phyloP scores from a whole-genome alignment of 2,329 filamentous ascomycete species.

The Colletotrichum agaves region DNA sequence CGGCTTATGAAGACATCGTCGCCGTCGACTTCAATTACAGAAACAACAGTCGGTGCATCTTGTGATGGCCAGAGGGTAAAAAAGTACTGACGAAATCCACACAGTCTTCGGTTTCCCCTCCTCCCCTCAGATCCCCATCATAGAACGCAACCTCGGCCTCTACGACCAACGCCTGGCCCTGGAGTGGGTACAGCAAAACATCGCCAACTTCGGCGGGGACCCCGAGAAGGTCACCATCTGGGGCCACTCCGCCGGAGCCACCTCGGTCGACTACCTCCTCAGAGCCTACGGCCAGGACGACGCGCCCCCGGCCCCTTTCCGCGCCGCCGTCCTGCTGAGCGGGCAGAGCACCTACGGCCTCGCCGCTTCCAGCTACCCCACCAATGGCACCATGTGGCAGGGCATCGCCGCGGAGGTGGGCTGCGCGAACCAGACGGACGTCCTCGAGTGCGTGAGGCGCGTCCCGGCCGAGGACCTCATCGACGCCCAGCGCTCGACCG shows the following conservation, averaged over 20 bases:
- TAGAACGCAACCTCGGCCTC: constrained; percentile 41
- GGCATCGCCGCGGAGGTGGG: constrained; percentile 35
- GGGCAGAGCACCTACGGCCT: constrained; percentile 44
- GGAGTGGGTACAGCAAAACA: constrained; percentile 47
- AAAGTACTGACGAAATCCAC: background rate
- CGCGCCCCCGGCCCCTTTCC: constrained; percentile 39
- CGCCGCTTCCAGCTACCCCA: constrained; percentile 24
- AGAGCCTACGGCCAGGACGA: constrained; percentile 36
- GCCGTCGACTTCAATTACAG: constrained; percentile 44
- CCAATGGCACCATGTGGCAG: constrained; percentile 36
- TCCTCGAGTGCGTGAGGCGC: background rate
- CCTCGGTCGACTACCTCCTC: constrained; percentile 41
- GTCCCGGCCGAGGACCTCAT: constrained; percentile 31
- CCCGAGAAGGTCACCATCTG: constrained; percentile 45
- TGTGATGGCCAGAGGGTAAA: too few species aligned
- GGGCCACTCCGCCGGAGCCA: constrained; percentile 47
- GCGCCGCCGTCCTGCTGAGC: constrained; percentile 43
- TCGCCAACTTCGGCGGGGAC: constrained; percentile 44
- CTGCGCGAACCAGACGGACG: constrained; percentile 14
- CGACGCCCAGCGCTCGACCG: constrained; percentile 25
- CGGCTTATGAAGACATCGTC: constrained; percentile 43
- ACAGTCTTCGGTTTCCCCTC: constrained; percentile 40
- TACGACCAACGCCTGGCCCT: constrained; percentile 45
- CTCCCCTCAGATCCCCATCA: background rate
- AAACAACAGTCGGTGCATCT: constrained; percentile 39